Conservation (phyloP, 1,284 basidiomycete genomes). For the Xanthoconium separans region DNA sequence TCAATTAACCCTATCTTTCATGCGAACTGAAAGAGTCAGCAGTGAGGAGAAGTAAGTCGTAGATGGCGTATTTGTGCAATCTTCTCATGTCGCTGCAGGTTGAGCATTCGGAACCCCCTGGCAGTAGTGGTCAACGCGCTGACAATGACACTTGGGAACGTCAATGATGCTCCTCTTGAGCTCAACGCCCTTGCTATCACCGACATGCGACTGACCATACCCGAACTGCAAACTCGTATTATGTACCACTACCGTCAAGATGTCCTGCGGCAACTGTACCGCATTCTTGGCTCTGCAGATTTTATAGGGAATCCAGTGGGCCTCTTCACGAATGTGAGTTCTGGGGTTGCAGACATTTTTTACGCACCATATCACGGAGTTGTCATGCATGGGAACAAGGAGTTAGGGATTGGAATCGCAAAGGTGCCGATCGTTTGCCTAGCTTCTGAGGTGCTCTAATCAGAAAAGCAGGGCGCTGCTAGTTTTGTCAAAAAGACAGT, state of each 20-base stretch:
- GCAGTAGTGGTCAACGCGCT: slow-evolving; percentile 94
- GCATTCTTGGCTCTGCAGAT: slow-evolving; percentile 95
- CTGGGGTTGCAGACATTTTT: slow-evolving; percentile 98
- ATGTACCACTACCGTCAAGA: slow-evolving; percentile 95
- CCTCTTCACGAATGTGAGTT: slow-evolving; percentile 97
- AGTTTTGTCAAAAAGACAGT: slow-evolving; percentile 99
- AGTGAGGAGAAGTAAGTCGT: slow-evolving; percentile 84
- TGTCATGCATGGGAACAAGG: slow-evolving; percentile 95
- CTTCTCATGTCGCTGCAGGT: slow-evolving; percentile 39
- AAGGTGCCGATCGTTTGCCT: slow-evolving; percentile 51
- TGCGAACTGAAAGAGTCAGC: slow-evolving; percentile 93
- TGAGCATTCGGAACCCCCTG: slow-evolving; percentile 87
- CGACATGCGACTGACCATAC: slow-evolving; percentile 87
- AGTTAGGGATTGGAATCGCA: slow-evolving; percentile 96
- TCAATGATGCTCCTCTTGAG: slow-evolving; percentile 96
- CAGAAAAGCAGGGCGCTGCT: slow-evolving; percentile 74
- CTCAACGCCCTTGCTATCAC: slow-evolving; percentile 95
- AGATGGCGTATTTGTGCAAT: neutral
- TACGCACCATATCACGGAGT: slow-evolving; percentile 98
- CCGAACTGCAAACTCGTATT: slow-evolving; percentile 85
- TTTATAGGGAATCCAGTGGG: slow-evolving; percentile 94
- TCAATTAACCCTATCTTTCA: slow-evolving; percentile 91
- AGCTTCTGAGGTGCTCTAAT: slow-evolving; percentile 10
- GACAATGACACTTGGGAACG: slow-evolving; percentile 96
- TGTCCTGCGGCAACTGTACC: slow-evolving; percentile 91